phyloP scores from a whole-genome alignment of 192 early-diverging fungal species.

The Piromyces finnis region DNA sequence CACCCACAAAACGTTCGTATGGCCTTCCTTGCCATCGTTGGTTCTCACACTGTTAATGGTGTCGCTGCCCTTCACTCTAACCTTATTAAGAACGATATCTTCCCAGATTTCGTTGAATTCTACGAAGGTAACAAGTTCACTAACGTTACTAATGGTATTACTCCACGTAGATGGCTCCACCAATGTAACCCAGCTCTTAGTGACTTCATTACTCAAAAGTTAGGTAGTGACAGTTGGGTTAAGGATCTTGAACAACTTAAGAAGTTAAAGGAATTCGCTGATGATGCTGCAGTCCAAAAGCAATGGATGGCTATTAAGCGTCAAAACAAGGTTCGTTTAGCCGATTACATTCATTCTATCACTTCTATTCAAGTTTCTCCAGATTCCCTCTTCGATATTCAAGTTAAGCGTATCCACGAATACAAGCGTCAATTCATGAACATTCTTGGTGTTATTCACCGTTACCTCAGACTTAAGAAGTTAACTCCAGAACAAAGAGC shows the following conservation, averaged over 20 bases:
- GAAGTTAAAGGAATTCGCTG: conserved; percentile 37
- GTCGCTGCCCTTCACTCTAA: conserved; percentile 79
- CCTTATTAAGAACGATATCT: conserved; percentile 63
- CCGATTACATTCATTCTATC: conserved; percentile 56
- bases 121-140: conserved; percentile 76
- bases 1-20: conserved; percentile 88
- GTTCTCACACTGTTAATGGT: conserved; percentile 90
- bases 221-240: conserved; percentile 60
- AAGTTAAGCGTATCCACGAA: conserved; percentile 93
- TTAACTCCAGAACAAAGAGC: conserved; percentile 48
- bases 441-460: conserved; percentile 85
- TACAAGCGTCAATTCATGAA: conserved; percentile 99
- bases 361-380: conserved; percentile 59
- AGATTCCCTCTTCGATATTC: conserved; percentile 88
- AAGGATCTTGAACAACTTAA: conserved; percentile 52
- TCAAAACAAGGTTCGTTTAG: conserved; percentile 76
- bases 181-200: conserved; percentile 83
- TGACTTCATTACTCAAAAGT: conserved; percentile 57
- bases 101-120: conserved; percentile 76
- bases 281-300: conserved; percentile 54
- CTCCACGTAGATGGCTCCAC: conserved; percentile 86
- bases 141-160: conserved; percentile 97
- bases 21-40: conserved; percentile 89
- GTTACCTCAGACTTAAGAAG: conserved; percentile 67
- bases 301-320: conserved; percentile 82